These are phyloP conservation scores for Berberis thunbergii DNA, from an alignment of 164 flowering plant genomes.

Conservation along the genomic window DNA sequence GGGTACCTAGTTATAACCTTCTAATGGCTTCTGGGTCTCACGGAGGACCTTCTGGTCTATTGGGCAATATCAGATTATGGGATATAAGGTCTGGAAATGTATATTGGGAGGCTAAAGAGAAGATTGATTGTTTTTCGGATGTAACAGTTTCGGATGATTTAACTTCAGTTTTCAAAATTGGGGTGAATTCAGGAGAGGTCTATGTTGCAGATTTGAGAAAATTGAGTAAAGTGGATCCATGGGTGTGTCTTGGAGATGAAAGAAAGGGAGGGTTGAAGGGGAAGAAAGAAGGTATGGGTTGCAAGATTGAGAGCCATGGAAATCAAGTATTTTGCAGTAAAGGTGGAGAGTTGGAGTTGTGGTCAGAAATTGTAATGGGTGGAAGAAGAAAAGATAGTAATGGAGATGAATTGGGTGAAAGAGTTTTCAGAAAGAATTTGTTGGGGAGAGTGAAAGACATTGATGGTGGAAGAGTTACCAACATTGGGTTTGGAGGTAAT, in stretches of 20 bases:
- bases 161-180: constrained; percentile 62
- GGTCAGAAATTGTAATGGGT: constrained; percentile 75
- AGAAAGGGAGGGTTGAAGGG: constrained; percentile 31
- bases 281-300: constrained; percentile 74
- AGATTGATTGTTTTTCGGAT: constrained; percentile 76
- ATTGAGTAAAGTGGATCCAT: constrained; percentile 38
- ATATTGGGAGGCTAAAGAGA: constrained; percentile 63
- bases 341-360: constrained; percentile 67
- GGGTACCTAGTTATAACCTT: constrained; percentile 50
- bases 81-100: constrained; percentile 61
- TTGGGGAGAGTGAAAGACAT: constrained; percentile 62
- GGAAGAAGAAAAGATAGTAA: constrained; percentile 5
- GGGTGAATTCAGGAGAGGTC: constrained; percentile 78
- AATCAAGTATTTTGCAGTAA: constrained; percentile 69
- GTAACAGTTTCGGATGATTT: constrained; percentile 51
- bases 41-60: constrained; percentile 74
- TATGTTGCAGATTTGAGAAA: constrained; percentile 60
- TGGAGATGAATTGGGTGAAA: constrained; percentile 33
- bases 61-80: constrained; percentile 67
- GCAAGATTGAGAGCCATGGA: constrained; percentile 68
- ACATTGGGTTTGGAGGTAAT: constrained; percentile 80
- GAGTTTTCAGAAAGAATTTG: constrained; percentile 65
- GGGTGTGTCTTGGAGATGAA: constrained; percentile 63
- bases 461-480: constrained; percentile 43
- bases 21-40: constrained; percentile 88